Base-by-base conservation (phyloP, 1,284 basidiomycete genomes). In the Trametes versicolor region DNA sequence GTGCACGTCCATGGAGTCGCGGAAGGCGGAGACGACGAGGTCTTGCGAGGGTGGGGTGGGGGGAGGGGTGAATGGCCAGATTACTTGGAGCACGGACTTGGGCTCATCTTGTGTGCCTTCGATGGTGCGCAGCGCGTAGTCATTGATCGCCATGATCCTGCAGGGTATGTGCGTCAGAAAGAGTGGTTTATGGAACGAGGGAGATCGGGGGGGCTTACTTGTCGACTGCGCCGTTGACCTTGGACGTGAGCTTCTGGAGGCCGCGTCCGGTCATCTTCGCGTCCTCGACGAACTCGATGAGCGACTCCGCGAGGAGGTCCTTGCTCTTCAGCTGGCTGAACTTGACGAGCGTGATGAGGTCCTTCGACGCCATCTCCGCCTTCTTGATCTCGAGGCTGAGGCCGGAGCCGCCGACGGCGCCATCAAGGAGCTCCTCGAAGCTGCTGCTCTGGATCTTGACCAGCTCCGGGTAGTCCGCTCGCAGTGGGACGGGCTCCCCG, bases 361-460 rank as follows among this genome's bases (percentile, higher is more conserved):
- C 91, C 37, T 74, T 78, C 1, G 87, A 90, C 10, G 90, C 91
- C 82, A 93, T 87, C 71, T 92, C 87, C n/a, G 89, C 87, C 74
- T 87, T 87, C 76, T 90, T 87, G 64, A 93, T 85, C 65, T 90
- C 85, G 32, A 91, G 73, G 12, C 89, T 85, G 41, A 92, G 74
- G 4, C 81, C 81, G 0, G 87, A 85, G 0, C 87, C 82, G 2
- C 85, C 86, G 0, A 82, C 80, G 0, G 86, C 80, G 54, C 86
- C 84, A 55, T 85, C 87, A 34, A 89, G 73, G 29, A 93, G 75
- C 63, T 88, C 80, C 61, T 87, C 89, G 64, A 93, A 87, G 4
- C 84, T 85, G 47, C 82, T 77, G 62, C 81, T 83, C 72, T 93
- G 87, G 4, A 87, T 79, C 32, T 87, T 80, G 36, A 87, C 76